Evolutionary conservation across 75 land plant species (phyloP), one percentile per base, ranked within the genome.

Genomic region (Pseudotsuga menziesii): DNA sequence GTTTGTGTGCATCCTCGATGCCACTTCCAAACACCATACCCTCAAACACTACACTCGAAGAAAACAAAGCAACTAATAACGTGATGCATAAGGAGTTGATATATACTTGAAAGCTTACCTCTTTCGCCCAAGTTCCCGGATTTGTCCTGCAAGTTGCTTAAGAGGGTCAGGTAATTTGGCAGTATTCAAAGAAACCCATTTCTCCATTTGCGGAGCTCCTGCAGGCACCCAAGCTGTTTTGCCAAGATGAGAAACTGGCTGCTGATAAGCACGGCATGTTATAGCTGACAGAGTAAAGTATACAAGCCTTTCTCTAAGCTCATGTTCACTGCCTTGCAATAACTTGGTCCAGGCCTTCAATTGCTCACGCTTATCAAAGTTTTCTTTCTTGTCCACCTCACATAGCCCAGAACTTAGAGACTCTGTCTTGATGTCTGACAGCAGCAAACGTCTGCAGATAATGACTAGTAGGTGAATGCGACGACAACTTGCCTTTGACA

Each of bases 271-370:
- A 19, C 73, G 80, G 58, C n/a, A 27, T 58, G 64, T 64, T 76
- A 64, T 72, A 74, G 81, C 66, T 57, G 75, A 80, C 61, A 89
- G 74, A 73, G 78, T 76, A 25, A 87, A 80, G 73, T 70, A 74
- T 41, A 87, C 84, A 67, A 87, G 84, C 79, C 91, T 87, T 63
- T 82, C 75, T 57, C 84, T 76, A n/a, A 87, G 79, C 76, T 89
- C 89, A 64, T 69, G 73, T 72, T 89, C 91, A 58, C 85, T 84
- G 60, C n/a, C 60, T 0, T 36, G 58, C 16, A 89, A 82, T 44
- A 87, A 57, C 54, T 82, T 61, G 13, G 69, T 78, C 84, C 86
- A 87, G 14, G 72, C 19, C 2, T 54, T 64, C 17, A 56, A 13
- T 8, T 56, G 9, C 8, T 79, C 78, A 19, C 27, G 19, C 44